phyloP scores from a whole-genome alignment of 2,329 filamentous ascomycete species.

The Alternaria sp. region DNA sequence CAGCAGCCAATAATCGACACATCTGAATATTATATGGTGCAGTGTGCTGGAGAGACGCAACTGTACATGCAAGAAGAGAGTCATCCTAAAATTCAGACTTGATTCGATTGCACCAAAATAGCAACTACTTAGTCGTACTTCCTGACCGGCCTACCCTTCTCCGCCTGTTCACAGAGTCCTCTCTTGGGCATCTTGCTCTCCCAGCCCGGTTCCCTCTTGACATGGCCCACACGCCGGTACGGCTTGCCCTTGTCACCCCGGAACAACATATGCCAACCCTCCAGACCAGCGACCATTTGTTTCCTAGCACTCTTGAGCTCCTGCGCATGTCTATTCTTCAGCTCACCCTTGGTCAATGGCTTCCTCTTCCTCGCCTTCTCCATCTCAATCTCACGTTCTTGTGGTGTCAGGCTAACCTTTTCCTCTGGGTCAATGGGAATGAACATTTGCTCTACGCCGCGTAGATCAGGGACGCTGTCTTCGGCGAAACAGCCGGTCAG shows the following conservation, averaged over 20 bases:
- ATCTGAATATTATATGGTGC: background rate
- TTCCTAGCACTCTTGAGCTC: constrained; percentile 72
- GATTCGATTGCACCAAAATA: background rate
- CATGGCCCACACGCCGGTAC: constrained; percentile 81
- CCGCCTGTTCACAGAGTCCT: constrained; percentile 74
- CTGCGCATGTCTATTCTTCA: constrained; percentile 64
- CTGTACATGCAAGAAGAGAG: background rate
- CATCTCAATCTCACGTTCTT: constrained; percentile 35
- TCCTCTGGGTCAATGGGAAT: constrained; percentile 68
- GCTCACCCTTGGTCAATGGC: constrained; percentile 40
- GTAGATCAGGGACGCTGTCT: constrained; percentile 83
- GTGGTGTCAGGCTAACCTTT: constrained; percentile 28
- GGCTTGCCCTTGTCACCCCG: constrained; percentile 71
- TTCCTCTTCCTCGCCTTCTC: constrained; percentile 37
- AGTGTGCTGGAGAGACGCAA: background rate
- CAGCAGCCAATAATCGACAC: no score
- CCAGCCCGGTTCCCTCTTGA: constrained; percentile 70
- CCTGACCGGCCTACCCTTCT: constrained; percentile 68
- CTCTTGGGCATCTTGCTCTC: constrained; percentile 65
- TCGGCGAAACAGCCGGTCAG: constrained; percentile 92
- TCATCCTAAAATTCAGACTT: background rate
- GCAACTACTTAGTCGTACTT: constrained; percentile 36
- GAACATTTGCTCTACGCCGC: constrained; percentile 88
- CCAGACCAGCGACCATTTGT: constrained; percentile 71
- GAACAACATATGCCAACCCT: constrained; percentile 88